A percentile compares a stretch with the other conserved stretches of the same genome.
Evolutionary conservation across 257 asterid species (phyloP).

Genomic region (Salvia splendens): DNA sequence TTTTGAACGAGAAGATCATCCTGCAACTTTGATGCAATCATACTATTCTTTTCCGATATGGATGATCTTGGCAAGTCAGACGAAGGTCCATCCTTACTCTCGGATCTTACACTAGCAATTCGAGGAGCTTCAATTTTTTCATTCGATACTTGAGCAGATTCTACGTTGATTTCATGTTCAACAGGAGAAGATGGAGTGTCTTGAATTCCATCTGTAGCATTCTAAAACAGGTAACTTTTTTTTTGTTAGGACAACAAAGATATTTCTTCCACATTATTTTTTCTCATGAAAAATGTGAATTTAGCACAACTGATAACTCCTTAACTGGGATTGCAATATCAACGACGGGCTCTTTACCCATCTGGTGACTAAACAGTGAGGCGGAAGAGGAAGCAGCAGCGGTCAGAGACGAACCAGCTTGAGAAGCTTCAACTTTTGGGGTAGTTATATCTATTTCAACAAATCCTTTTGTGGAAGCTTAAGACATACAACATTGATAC

Average conservation of each 20-base stretch:
- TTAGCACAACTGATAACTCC: constrained; percentile 47
- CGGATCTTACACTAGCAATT: constrained; percentile 25
- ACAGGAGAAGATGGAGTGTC: constrained; percentile 45
- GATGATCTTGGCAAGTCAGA: constrained; percentile 31
- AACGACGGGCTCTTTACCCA: constrained; percentile 23
- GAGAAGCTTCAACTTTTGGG: constrained; percentile 39
- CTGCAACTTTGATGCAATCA: constrained; percentile 27
- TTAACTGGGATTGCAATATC: constrained; percentile 54
- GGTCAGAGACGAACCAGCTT: constrained; percentile 41
- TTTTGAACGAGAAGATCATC: constrained; percentile 34
- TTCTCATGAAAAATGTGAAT: constrained; percentile 27
- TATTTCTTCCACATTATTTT: constrained; percentile 7
- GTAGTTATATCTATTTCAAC: constrained; percentile 33
- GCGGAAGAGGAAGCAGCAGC: constrained; percentile 35
- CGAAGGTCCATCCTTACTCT: constrained; percentile 35
- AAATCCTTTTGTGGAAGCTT: constrained; percentile 46
- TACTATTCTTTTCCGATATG: constrained; percentile 29
- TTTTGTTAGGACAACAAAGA: constrained; percentile 46
- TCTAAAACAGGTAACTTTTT: constrained; percentile 59
- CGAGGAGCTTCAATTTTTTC: constrained; percentile 29
- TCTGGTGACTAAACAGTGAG: constrained; percentile 30
- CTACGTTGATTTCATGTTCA: constrained; percentile 30
- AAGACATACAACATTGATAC: constrained; percentile 34
- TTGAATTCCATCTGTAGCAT: constrained; percentile 57
- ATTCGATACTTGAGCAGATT: constrained; percentile 20